Conservation (phyloP, 768 basidiomycete species). For the Kwoniella sp. region DNA sequence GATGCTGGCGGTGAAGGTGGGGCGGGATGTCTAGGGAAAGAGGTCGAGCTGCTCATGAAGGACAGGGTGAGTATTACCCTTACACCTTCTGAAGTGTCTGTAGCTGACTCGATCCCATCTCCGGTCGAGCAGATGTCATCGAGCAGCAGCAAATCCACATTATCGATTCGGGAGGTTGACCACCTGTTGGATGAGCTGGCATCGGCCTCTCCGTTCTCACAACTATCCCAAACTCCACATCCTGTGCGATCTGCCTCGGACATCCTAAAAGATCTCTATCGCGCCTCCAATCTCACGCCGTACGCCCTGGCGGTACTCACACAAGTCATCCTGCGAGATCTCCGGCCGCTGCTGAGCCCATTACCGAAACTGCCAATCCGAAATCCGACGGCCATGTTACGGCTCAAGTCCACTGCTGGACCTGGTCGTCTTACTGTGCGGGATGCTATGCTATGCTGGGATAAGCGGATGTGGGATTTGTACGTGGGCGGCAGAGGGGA, state of each 20-base stretch:
- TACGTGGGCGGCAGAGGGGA: conserved; percentile 63
- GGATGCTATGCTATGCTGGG: conserved; percentile 74
- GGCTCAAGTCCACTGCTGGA: conserved; percentile 63
- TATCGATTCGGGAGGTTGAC: conserved; percentile 64
- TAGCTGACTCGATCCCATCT: too few species aligned
- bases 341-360: conserved; percentile 77
- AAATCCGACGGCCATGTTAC: conserved; percentile 61
- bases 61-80: conserved; percentile 56
- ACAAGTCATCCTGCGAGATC: conserved; percentile 85
- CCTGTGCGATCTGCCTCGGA: conserved; percentile 16
- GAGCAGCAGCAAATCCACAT: conserved; percentile 38
- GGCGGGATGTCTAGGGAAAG: conserved; percentile 71
- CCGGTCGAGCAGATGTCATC: background rate
- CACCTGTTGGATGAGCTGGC: conserved; percentile 74
- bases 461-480: conserved; percentile 64
- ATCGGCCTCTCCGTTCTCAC: conserved; percentile 66
- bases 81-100: background rate
- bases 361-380: conserved; percentile 59
- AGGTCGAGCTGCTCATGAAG: conserved; percentile 62
- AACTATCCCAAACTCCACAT: conserved; percentile 32
- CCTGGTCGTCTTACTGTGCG: conserved; percentile 64
- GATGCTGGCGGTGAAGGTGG: conserved; percentile 59
- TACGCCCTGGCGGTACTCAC: conserved; percentile 70
- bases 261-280: conserved; percentile 66
- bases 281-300: conserved; percentile 62